Conservation (phyloP, 345 rosid genomes). For the Iberis pinnata region DNA sequence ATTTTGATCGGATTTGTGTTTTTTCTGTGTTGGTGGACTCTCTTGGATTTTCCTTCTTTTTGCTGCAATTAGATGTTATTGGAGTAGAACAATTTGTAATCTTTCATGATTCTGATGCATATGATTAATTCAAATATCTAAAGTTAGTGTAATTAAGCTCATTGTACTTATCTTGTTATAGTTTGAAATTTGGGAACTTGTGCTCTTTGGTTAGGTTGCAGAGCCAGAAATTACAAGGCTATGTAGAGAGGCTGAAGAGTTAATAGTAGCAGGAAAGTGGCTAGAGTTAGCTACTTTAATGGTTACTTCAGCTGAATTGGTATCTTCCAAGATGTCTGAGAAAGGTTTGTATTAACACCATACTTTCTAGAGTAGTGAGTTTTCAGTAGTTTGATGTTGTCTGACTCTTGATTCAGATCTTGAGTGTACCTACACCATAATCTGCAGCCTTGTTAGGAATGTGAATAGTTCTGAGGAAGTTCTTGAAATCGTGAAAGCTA, state of each 20-base stretch:
- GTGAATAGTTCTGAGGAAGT: conserved; percentile 50
- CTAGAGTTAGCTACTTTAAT: conserved; percentile 72
- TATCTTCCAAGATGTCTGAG: conserved; percentile 80
- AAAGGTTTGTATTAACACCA: conserved; percentile 45
- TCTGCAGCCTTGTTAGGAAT: conserved; percentile 77
- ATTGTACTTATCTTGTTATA: too few species aligned
- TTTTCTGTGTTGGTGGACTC: too few species aligned
- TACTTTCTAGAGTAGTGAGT: neutral
- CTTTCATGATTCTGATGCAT: too few species aligned
- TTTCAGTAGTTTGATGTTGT: neutral
- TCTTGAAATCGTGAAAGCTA: conserved; percentile 69
- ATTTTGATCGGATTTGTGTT: too few species aligned
- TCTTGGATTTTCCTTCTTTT: neutral
- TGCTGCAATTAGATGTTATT: neutral
- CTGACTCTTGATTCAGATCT: conserved; percentile 47
- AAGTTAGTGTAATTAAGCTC: too few species aligned
- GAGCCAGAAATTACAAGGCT: conserved; percentile 70
- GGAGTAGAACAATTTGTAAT: too few species aligned
- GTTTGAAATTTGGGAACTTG: neutral
- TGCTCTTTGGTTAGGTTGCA: conserved; percentile 40
- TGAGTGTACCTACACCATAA: conserved; percentile 90
- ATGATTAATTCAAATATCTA: too few species aligned
- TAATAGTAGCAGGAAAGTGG: conserved; percentile 57
- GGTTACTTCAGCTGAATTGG: conserved; percentile 83
- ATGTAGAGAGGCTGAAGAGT: conserved; percentile 73